These are phyloP conservation scores for Platanus orientalis DNA, from an alignment of 164 flowering plant species.

Conservation along the genomic window DNA sequence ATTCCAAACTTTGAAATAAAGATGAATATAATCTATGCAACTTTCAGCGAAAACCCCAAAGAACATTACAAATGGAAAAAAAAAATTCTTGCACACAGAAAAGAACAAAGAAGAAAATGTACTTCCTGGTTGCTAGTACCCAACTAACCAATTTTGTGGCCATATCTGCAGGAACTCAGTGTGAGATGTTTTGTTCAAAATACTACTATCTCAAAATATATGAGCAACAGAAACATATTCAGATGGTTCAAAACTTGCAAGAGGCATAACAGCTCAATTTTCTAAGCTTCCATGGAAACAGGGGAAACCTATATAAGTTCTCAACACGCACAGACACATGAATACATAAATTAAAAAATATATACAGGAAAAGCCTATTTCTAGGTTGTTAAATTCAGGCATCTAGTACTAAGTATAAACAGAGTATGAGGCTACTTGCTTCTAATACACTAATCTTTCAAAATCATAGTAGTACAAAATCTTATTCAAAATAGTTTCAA, in stretches of 20 bases:
- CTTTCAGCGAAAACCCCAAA: conserved; percentile 4
- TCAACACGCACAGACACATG: no score
- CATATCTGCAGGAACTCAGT: background rate
- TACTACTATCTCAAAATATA: background rate
- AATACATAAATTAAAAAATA: no score
- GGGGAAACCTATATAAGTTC: no score
- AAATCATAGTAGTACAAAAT: no score
- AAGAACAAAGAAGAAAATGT: background rate
- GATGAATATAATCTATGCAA: background rate
- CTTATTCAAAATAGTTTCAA: no score
- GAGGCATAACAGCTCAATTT: background rate
- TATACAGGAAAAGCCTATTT: no score
- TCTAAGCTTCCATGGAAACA: background rate
- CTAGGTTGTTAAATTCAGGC: no score
- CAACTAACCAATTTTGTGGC: background rate
- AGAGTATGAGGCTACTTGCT: no score
- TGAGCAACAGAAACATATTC: background rate
- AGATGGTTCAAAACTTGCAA: background rate
- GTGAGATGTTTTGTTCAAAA: background rate
- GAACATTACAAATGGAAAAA: background rate
- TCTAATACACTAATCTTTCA: no score
- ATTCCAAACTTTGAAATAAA: background rate
- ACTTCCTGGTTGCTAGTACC: background rate
- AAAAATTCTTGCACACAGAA: background rate
- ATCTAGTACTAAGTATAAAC: no score